Evolutionary conservation across 1,139 yeast genomes (phyloP).

Genomic region (Suhomyces terraborum): DNA sequence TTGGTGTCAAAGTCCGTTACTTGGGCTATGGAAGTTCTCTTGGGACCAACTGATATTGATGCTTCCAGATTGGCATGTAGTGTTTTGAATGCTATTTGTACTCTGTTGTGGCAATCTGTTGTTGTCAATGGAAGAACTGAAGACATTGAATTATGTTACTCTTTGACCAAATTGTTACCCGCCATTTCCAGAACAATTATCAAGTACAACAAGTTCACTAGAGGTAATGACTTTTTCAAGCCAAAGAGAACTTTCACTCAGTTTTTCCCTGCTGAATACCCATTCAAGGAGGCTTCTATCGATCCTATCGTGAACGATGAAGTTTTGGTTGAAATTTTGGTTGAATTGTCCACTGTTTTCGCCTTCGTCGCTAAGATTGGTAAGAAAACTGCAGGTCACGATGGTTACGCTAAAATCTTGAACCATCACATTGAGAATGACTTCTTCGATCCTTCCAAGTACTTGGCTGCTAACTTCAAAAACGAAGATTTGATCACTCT

Average conservation of each 20-base stretch:
- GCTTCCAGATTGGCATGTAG: slow-evolving; percentile 66
- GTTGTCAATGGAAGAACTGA: slow-evolving; percentile 25
- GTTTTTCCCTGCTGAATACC: slow-evolving; percentile 68
- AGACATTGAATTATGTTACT: slow-evolving; percentile 42
- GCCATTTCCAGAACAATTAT: slow-evolving; percentile 53
- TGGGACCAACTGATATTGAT: slow-evolving; percentile 55
- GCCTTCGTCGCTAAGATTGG: slow-evolving; percentile 59
- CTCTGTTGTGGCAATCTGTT: slow-evolving; percentile 36
- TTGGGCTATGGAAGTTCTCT: slow-evolving; percentile 65
- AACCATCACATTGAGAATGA: slow-evolving; percentile 30
- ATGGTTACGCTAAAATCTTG: slow-evolving; percentile 41
- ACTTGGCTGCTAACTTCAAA: slow-evolving; percentile 38
- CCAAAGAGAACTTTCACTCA: slow-evolving; percentile 65
- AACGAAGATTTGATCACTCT: slow-evolving; percentile 49
- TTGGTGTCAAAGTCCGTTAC: slow-evolving; percentile 55
- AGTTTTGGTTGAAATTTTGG: slow-evolving; percentile 67
- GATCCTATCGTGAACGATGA: slow-evolving; percentile 78
- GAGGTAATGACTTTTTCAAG: slow-evolving; percentile 53
- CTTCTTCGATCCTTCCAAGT: slow-evolving; percentile 35
- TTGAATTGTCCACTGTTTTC: slow-evolving; percentile 67
- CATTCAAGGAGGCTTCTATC: slow-evolving; percentile 65
- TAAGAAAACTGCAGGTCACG: slow-evolving; percentile 46
- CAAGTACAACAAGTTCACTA: slow-evolving; percentile 55
- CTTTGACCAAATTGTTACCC: slow-evolving; percentile 54
- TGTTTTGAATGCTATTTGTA: slow-evolving; percentile 53